Evolutionary conservation across 768 basidiomycete species (phyloP).

Genomic region (Amanita brunnescens): DNA sequence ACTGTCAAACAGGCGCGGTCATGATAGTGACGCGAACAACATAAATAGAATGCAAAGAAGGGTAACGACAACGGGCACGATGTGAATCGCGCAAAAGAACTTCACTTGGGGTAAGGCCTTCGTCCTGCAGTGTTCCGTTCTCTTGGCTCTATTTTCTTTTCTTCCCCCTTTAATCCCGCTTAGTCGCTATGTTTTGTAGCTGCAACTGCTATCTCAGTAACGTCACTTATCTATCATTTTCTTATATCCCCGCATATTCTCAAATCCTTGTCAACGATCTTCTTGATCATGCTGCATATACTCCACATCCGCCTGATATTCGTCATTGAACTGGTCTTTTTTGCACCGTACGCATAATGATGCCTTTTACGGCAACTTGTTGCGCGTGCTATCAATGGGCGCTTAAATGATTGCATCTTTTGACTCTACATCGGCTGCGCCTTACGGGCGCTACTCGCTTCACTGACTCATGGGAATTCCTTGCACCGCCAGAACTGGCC

Average conservation of each 20-base stretch:
- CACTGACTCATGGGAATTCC: neutral
- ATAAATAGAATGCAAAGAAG: slow-evolving; percentile 8
- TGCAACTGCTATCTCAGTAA: neutral
- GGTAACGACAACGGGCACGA: neutral
- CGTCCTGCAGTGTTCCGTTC: neutral
- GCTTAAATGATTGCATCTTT: neutral
- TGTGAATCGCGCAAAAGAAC: slow-evolving; percentile 1
- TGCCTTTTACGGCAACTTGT: neutral
- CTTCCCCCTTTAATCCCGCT: neutral
- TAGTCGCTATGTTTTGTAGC: neutral
- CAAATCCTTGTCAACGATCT: neutral
- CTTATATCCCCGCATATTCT: neutral
- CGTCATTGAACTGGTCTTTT: too few relatives aligned
- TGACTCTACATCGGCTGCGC: too few relatives aligned
- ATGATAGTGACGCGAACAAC: slow-evolving; percentile 26
- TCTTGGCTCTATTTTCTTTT: neutral
- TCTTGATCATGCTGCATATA: neutral
- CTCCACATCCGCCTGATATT: neutral
- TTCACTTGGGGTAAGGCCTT: too few relatives aligned
- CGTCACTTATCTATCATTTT: neutral
- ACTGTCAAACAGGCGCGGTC: slow-evolving; percentile 38
- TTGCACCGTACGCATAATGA: neutral
- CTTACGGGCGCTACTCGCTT: too few relatives aligned
- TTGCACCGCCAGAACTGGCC: neutral
- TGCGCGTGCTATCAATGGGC: neutral